phyloP scores from a whole-genome alignment of 2,329 filamentous ascomycete species.

The Samsoniella hepiali region DNA sequence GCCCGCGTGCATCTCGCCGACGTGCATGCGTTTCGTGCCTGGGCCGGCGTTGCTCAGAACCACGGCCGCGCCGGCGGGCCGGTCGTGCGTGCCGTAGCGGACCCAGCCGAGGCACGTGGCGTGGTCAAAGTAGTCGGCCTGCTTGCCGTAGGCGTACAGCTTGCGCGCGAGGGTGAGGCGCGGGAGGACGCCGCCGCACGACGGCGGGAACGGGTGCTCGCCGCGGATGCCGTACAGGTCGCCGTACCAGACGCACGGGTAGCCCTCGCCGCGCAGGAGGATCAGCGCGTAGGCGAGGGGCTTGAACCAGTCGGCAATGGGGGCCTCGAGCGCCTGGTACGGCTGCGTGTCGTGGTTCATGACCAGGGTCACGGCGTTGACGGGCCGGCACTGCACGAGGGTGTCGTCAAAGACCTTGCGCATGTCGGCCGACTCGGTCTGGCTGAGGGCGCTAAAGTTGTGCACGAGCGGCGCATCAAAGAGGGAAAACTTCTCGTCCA shows the following conservation, averaged over 20 bases:
- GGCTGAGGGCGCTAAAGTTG: slow-evolving; percentile 61
- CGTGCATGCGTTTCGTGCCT: slow-evolving; percentile 58
- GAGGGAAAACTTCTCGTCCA: slow-evolving; percentile 56
- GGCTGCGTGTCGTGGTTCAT: slow-evolving; percentile 67
- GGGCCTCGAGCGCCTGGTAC: slow-evolving; percentile 44
- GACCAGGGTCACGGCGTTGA: slow-evolving; percentile 55
- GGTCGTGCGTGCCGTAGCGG: slow-evolving; percentile 44
- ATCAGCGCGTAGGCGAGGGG: slow-evolving; percentile 70
- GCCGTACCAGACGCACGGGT: slow-evolving; percentile 68
- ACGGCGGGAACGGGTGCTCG: slow-evolving; percentile 46
- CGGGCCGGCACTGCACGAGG: slow-evolving; percentile 44
- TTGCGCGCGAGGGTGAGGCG: slow-evolving; percentile 60
- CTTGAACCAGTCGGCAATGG: slow-evolving; percentile 65
- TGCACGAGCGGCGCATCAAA: slow-evolving; percentile 69
- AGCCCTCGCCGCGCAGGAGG: slow-evolving; percentile 59
- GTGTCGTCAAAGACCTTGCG: slow-evolving; percentile 60
- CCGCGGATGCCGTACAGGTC: slow-evolving; percentile 62
- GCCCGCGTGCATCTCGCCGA: slow-evolving; percentile 56
- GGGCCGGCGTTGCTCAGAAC: slow-evolving; percentile 53
- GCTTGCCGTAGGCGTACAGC: slow-evolving; percentile 63
- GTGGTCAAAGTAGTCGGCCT: slow-evolving; percentile 61
- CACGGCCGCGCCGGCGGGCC: slow-evolving; percentile 50
- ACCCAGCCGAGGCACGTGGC: slow-evolving; percentile 63
- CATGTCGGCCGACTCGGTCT: slow-evolving; percentile 55
- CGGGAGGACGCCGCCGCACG: slow-evolving; percentile 53